These are phyloP conservation scores for Fusarium sp. DNA, from an alignment of 2,329 filamentous ascomycete genomes.

Conservation along the genomic window DNA sequence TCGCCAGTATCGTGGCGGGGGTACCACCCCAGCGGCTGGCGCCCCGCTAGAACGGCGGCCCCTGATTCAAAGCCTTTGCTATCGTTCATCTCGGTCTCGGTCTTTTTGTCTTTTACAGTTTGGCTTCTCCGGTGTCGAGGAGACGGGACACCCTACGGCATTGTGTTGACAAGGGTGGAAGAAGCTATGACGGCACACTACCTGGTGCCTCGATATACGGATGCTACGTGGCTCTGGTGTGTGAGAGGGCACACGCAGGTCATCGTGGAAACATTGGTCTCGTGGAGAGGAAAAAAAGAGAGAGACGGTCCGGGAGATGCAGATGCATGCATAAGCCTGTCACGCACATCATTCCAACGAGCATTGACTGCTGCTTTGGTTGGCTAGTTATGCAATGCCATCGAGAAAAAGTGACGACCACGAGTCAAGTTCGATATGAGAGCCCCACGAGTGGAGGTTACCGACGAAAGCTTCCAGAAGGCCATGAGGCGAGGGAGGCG, in stretches of 20 bases:
- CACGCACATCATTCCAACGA: conserved; percentile 20
- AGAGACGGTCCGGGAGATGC: neutral
- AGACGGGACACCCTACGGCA: neutral
- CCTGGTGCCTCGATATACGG: neutral
- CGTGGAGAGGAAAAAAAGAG: conserved; percentile 2
- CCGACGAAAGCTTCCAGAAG: conserved; percentile 37
- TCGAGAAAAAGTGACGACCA: neutral
- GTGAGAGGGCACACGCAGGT: neutral
- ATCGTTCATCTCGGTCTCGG: conserved; percentile 12
- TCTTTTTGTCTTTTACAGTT: conserved; percentile 5
- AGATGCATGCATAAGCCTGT: conserved; percentile 16
- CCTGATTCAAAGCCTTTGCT: conserved; percentile 24
- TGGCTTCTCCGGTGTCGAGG: neutral
- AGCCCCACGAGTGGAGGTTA: conserved; percentile 24
- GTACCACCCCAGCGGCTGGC: conserved; percentile 26
- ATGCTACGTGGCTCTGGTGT: neutral
- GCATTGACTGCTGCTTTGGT: neutral
- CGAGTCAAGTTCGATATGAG: conserved; percentile 22
- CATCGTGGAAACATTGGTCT: conserved; percentile 1
- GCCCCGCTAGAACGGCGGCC: conserved; percentile 25
- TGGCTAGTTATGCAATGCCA: neutral
- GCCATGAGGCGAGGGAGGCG: conserved; percentile 3
- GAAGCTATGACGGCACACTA: neutral
- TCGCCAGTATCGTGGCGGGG: conserved; percentile 33
- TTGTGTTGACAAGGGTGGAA: neutral